These are phyloP conservation scores for Trametopsis cervina DNA, from an alignment of 768 basidiomycete species.

Conservation along the genomic window DNA sequence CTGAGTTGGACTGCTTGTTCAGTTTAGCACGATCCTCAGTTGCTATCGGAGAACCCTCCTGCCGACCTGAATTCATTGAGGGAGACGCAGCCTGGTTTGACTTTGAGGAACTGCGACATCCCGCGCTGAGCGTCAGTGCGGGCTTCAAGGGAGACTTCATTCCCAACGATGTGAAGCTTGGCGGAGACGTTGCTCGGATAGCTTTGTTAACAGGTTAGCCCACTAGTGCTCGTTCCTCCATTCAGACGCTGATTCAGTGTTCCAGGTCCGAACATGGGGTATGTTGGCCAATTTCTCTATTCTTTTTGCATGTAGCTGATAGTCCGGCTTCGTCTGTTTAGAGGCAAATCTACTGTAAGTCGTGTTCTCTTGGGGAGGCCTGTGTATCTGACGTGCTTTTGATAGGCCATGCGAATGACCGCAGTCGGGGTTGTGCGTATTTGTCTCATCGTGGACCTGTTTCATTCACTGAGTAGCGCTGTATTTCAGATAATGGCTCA, in stretches of 20 bases:
- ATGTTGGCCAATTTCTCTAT: constrained; percentile 26
- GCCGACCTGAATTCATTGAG: constrained; percentile 84
- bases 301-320: not conserved
- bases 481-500: constrained; percentile 76
- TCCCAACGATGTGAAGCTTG: constrained; percentile 86
- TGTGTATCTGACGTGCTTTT: not conserved
- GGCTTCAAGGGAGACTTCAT: constrained; percentile 68
- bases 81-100: constrained; percentile 75
- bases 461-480: not conserved
- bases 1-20: constrained; percentile 95
- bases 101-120: constrained; percentile 87
- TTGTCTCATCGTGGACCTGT: not conserved
- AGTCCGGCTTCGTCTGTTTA: constrained; percentile 21
- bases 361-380: not conserved
- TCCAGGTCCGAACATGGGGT: constrained; percentile 85
- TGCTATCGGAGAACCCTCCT: constrained; percentile 92
- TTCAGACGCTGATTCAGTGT: constrained; percentile 1
- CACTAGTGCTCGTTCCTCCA: not conserved
- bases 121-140: constrained; percentile 66
- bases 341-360: constrained; percentile 71
- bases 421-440: constrained; percentile 78
- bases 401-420: constrained; percentile 88
- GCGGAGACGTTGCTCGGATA: constrained; percentile 67
- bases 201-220: constrained; percentile 79
- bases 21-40: constrained; percentile 83